Base-by-base conservation (phyloP, 2,329 filamentous ascomycete species). In the Fusarium solani-melongenae region DNA sequence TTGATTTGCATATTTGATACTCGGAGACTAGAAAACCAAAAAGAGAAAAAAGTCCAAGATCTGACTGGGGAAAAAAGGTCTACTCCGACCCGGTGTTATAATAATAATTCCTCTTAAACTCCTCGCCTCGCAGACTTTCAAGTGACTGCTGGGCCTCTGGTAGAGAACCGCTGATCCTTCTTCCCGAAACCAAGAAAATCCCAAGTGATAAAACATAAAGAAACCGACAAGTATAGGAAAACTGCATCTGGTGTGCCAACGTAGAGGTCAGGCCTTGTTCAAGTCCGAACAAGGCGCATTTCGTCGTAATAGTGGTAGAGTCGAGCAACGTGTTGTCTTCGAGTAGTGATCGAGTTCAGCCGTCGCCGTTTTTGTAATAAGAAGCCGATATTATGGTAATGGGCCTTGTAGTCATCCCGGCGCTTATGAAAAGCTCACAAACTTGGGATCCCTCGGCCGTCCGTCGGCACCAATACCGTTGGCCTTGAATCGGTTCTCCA, bases 391-490 rank as follows among this genome's bases (percentile, higher is more conserved):
- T 46, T 15, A 33, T 38, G 53, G 41, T 64, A 46, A 34, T 46
- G 59, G 59, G 55, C 44, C 63, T 29, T 36, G 20, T 60, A 38
- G 27, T 20, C 33, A 27, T 38, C 29, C 53, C 61, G 27, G 36
- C 36, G 31, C 22, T 82, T 72, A 85, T 53, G 83, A 85, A 83
- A 98, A 98, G 81, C 94, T 97, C 68, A 98, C 95, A 81, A 98
- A 97, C 86, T 98, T 98, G 71, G 95, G 95, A 85, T 98, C 96
- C 80, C 91, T 89, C 71, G 96, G 96, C 77, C 92, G 85, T 6
- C 96, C 96, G 83, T 99, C 96, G 6, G 93, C 88, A 1, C 92
- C 94, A 81, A 99, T 98, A 60, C 94, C 93, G 78, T 97, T 94
- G 81, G 92, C 94, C 81, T 91, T 91, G 84, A 99, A 98, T 66